Base-by-base conservation (phyloP, 768 basidiomycete species). In the Russula sp. region DNA sequence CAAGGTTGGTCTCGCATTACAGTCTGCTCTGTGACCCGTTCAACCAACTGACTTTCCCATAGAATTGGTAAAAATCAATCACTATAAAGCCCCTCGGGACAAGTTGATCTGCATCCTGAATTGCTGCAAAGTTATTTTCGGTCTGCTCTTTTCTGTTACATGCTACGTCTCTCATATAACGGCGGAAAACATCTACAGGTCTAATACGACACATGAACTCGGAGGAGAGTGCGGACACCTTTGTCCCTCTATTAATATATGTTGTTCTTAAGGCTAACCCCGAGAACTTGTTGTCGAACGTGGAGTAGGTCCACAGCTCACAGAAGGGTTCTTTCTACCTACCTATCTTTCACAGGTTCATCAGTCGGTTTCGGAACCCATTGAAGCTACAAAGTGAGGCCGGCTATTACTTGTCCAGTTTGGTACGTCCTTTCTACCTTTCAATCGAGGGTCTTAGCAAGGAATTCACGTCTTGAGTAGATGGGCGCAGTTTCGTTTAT, bases 81-180 rank as follows among this genome's bases (percentile, higher is more conserved):
- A 98, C 73, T 99, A 98, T 79, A 98, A 98, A 75, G 97, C 97
- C 11, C 97, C 97, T 9, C 83, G 97, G 49, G 97, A 99, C 76
- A 99, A 99, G 77, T 79, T 98, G 57, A 98, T 99, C 61, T 98
- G 97, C 75, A 90, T 98, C 44, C 77, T 98, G 56, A 99, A 99
- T 72, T 91, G 87, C 75, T 99, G 95, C 85, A 99, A 99, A 79
- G 94, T 99, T 75, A 98, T 99, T 70, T 98, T 97, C 71, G 97
- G 96, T 94, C 68, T 65, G 89, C 75, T 30, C 14, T 52, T 67
- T 42, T 69, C 58, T 68, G 58, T 36, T 32, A 22, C n/a, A 44
- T 34, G n/a, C 57, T 54, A 67, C 46, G 13, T 66, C 67, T 32
- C 51, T 55, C 34, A 38, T 22, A 16, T 11, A 56, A 68, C 24